A percentile compares a stretch with the other conserved stretches of the same genome.
Conservation (phyloP, 495 filamentous ascomycete genomes). For the Apiosordaria backusii region DNA sequence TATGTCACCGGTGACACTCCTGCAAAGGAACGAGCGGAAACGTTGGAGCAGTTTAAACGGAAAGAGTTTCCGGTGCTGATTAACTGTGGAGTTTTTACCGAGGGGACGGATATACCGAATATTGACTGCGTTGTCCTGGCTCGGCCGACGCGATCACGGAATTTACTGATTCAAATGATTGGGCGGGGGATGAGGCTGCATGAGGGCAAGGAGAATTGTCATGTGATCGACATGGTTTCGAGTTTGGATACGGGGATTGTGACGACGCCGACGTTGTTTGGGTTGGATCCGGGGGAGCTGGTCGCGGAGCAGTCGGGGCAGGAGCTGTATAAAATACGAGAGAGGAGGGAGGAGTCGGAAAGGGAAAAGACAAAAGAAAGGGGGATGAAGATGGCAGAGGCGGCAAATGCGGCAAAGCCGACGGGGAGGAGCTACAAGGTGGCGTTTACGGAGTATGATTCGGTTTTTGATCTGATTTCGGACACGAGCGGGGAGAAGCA, state of each 20-base stretch:
- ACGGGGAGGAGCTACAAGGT: constrained; percentile 39
- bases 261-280: constrained; percentile 88
- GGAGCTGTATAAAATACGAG: constrained; percentile 52
- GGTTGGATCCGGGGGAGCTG: constrained; percentile 80
- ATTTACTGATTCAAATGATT: constrained; percentile 96
- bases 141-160: constrained; percentile 82
- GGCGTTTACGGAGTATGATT: constrained; percentile 84
- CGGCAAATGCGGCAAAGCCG: background rate
- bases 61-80: constrained; percentile 83
- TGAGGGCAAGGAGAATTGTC: constrained; percentile 80
- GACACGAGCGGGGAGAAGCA: constrained; percentile 74
- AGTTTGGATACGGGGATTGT: constrained; percentile 76
- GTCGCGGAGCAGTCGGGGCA: constrained; percentile 58
- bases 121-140: constrained; percentile 91
- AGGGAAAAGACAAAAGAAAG: constrained; percentile 21
- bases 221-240: constrained; percentile 95
- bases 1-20: constrained; percentile 79
- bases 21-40: constrained; percentile 58
- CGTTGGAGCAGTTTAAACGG: constrained; percentile 67
- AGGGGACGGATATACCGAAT: constrained; percentile 95
- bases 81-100: constrained; percentile 95
- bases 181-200: constrained; percentile 84
- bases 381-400: background rate
- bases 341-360: constrained; percentile 42
- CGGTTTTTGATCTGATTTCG: constrained; percentile 79